Conservation (phyloP, 2,329 filamentous ascomycete genomes). For the Claviceps africana region DNA sequence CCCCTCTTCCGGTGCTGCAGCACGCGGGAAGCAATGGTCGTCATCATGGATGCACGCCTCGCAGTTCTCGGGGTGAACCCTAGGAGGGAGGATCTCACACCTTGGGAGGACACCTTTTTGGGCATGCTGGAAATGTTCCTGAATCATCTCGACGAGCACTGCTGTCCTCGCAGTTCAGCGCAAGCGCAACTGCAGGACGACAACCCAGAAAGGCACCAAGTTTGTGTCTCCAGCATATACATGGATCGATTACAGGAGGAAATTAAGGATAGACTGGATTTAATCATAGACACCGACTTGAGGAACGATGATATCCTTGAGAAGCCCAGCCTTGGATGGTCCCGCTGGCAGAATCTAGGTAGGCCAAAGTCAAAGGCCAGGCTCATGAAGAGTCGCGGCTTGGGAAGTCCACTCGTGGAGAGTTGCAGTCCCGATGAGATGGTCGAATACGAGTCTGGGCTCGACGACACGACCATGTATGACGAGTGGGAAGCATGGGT, state of each 20-base stretch:
- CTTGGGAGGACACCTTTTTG: neutral
- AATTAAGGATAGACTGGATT: neutral
- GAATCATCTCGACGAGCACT: neutral
- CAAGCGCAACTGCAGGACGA: neutral
- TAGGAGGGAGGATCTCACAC: neutral
- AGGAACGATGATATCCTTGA: neutral
- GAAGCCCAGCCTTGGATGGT: neutral
- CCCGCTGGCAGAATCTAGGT: neutral
- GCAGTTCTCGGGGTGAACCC: neutral
- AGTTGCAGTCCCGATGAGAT: conserved; percentile 8
- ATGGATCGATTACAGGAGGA: neutral
- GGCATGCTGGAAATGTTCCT: conserved; percentile 3
- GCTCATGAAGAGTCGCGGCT: conserved; percentile 11
- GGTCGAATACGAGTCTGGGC: neutral
- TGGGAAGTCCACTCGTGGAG: conserved; percentile 12
- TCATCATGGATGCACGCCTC: neutral
- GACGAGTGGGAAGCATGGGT: neutral
- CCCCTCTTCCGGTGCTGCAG: neutral
- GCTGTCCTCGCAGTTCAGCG: neutral
- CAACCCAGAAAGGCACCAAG: neutral
- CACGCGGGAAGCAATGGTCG: neutral
- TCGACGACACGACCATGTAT: neutral
- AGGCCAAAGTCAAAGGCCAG: neutral
- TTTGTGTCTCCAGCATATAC: neutral
- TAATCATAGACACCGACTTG: neutral